phyloP scores from a whole-genome alignment of 2,329 filamentous ascomycete species.

The Sporothrix variecibatus region DNA sequence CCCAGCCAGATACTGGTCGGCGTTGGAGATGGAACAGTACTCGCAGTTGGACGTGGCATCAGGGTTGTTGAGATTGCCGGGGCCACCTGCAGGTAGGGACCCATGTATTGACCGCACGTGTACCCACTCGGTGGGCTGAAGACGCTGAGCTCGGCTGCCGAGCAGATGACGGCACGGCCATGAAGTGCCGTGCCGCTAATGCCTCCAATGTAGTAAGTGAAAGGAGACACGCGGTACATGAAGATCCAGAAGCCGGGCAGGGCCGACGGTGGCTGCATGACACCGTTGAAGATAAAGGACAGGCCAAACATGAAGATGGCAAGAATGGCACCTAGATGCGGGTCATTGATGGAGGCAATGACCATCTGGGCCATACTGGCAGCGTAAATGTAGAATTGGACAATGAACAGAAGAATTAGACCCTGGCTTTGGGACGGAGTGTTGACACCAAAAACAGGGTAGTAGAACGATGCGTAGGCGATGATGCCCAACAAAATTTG shows the following conservation, averaged over 20 bases:
- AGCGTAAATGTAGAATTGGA: slow-evolving; percentile 75
- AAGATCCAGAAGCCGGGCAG: slow-evolving; percentile 76
- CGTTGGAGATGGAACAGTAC: slow-evolving; percentile 66
- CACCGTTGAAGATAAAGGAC: slow-evolving; percentile 56
- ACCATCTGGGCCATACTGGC: slow-evolving; percentile 73
- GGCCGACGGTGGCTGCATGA: slow-evolving; percentile 57
- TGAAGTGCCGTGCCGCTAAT: slow-evolving; percentile 68
- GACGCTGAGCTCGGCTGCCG: slow-evolving; percentile 57
- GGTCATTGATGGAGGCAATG: slow-evolving; percentile 63
- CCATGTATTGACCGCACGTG: slow-evolving; percentile 66
- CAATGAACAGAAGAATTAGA: slow-evolving; percentile 77
- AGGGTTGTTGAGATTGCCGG: slow-evolving; percentile 64
- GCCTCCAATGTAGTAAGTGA: slow-evolving; percentile 62
- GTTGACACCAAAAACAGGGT: slow-evolving; percentile 61
- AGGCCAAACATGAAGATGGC: slow-evolving; percentile 57
- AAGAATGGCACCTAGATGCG: slow-evolving; percentile 65
- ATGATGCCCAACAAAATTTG: slow-evolving; percentile 45
- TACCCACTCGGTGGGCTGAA: slow-evolving; percentile 65
- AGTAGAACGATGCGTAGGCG: slow-evolving; percentile 63
- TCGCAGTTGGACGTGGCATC: slow-evolving; percentile 58
- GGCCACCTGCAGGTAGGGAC: slow-evolving; percentile 51
- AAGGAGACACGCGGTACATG: slow-evolving; percentile 68
- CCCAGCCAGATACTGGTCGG: slow-evolving; percentile 59
- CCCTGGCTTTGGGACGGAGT: slow-evolving; percentile 65
- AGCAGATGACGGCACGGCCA: slow-evolving; percentile 54